These are phyloP conservation scores for Byssochlamys sp. DNA, from an alignment of 2,329 filamentous ascomycete species.

Conservation along the genomic window DNA sequence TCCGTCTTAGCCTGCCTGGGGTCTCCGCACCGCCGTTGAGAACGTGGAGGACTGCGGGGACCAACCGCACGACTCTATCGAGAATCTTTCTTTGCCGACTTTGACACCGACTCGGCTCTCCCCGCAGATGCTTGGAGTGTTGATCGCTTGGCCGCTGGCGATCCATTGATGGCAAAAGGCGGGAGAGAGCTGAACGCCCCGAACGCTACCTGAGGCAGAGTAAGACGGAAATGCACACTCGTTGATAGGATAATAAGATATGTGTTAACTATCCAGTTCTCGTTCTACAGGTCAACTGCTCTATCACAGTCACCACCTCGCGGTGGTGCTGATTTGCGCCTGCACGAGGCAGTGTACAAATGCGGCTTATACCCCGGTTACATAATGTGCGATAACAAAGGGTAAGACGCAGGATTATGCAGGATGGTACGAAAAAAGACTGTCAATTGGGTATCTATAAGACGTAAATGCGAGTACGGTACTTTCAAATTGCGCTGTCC, in stretches of 20 bases:
- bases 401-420: not conserved
- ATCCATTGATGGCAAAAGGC: not conserved
- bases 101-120: not conserved
- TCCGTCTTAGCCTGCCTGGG: not conserved
- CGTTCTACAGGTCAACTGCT: no score
- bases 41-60: not conserved
- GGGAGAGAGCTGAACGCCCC: not conserved
- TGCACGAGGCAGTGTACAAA: not conserved
- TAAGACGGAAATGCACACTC: not conserved
- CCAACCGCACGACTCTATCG: not conserved
- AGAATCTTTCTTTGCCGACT: not conserved
- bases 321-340: not conserved
- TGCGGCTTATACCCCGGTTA: not conserved
- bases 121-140: not conserved
- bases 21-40: not conserved
- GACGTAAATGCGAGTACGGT: not conserved
- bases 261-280: not conserved
- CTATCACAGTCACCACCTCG: not conserved
- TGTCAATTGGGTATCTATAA: not conserved
- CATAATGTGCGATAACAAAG: not conserved
- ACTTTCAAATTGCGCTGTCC: not conserved
- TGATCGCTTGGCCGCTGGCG: no score
- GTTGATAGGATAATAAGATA: not conserved
- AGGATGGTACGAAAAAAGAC: not conserved
- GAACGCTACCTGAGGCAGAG: not conserved